phyloP scores from a whole-genome alignment of 148 eudicot genomes.

The Euryodendron excelsum region DNA sequence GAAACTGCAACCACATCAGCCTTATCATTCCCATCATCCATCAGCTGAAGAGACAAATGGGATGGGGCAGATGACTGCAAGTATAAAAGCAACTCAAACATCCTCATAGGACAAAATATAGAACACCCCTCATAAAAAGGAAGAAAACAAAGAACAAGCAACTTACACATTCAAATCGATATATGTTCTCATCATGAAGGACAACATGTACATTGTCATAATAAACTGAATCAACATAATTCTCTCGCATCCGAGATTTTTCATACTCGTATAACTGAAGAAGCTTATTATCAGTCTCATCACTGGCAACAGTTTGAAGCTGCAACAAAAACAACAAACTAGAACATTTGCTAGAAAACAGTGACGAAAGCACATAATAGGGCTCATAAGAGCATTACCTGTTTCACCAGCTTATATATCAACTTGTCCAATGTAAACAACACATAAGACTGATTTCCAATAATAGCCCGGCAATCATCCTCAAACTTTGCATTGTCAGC shows the following conservation, averaged over 20 bases:
- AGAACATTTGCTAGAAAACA: slow-evolving; percentile 7
- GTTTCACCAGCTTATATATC: slow-evolving; percentile 90
- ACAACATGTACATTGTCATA: slow-evolving; percentile 83
- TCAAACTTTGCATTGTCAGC: slow-evolving; percentile 90
- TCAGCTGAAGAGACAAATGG: slow-evolving; percentile 66
- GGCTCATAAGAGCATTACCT: slow-evolving; percentile 41
- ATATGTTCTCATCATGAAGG: slow-evolving; percentile 89
- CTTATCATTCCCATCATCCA: slow-evolving; percentile 84
- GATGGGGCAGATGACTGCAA: slow-evolving; percentile 61
- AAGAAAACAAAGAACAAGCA: slow-evolving; percentile 2
- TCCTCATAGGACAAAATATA: slow-evolving; percentile 7
- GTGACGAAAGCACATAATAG: background rate
- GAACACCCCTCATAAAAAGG: background rate
- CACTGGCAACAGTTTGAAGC: slow-evolving; percentile 89
- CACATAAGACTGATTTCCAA: slow-evolving; percentile 91
- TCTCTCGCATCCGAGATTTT: slow-evolving; percentile 64
- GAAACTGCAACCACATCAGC: slow-evolving; percentile 87
- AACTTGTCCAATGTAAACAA: slow-evolving; percentile 92
- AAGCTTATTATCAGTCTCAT: slow-evolving; percentile 80
- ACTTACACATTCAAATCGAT: slow-evolving; percentile 84
- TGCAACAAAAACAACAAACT: slow-evolving; percentile 27
- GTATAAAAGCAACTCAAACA: slow-evolving; percentile 19
- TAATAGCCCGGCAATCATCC: slow-evolving; percentile 86
- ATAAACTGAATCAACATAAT: slow-evolving; percentile 71
- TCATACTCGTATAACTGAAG: slow-evolving; percentile 82